A percentile compares a stretch with the other conserved stretches of the same genome.
phyloP scores from a whole-genome alignment of 2,329 filamentous ascomycete species.

The Colletotrichum cereale region DNA sequence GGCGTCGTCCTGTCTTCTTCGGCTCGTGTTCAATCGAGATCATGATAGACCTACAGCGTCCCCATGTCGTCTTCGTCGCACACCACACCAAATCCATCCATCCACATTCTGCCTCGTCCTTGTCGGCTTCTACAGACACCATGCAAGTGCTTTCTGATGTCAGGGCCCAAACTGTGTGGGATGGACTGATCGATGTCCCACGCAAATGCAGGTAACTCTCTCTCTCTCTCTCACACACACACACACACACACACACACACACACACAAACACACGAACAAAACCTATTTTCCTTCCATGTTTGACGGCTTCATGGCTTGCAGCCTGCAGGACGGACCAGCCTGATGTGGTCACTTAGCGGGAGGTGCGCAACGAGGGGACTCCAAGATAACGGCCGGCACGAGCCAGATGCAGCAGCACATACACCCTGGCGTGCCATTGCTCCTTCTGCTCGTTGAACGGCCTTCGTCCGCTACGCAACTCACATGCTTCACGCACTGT shows the following conservation, averaged over 20 bases:
- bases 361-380: conserved; percentile 15
- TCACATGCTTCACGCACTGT: conserved; percentile 17
- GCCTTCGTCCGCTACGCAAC: background rate
- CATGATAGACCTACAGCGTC: conserved; percentile 11
- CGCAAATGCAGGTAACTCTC: conserved; percentile 23
- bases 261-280: background rate
- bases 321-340: conserved; percentile 32
- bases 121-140: conserved; percentile 23
- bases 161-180: conserved; percentile 28
- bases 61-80: conserved; percentile 12
- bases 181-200: conserved; percentile 35
- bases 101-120: conserved; percentile 26
- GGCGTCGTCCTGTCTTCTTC: conserved; percentile 13
- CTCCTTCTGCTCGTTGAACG: background rate
- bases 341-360: conserved; percentile 20
- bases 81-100: conserved; percentile 29
- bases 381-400: conserved; percentile 33
- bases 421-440: conserved; percentile 7
- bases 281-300: conserved; percentile 1
- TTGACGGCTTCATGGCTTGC: conserved; percentile 37
- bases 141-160: conserved; percentile 39
- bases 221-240: background rate
- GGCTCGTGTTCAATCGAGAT: conserved; percentile 38
- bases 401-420: conserved; percentile 26
- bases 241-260: too few species aligned